A percentile compares a stretch with the other conserved stretches of the same genome.
Evolutionary conservation across 768 basidiomycete genomes (phyloP).

Genomic region (Naganishia vishniacii): DNA sequence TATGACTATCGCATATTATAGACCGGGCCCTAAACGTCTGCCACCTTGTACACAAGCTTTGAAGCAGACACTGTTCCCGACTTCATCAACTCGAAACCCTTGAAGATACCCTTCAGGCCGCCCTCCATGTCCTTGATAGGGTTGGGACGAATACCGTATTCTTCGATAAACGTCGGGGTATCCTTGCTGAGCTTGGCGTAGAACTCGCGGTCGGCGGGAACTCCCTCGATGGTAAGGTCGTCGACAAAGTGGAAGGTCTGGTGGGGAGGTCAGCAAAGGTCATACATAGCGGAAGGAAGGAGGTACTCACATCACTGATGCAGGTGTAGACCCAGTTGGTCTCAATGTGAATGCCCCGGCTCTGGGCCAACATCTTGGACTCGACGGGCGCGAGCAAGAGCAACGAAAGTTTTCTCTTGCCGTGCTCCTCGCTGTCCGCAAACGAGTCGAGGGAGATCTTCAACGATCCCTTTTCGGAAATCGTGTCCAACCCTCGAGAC

Average conservation of each 20-base stretch:
- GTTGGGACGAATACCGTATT: constrained; percentile 35
- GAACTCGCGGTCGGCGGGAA: constrained; percentile 32
- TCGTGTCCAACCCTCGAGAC: constrained; percentile 32
- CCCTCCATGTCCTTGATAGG: constrained; percentile 35
- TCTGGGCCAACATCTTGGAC: constrained; percentile 24
- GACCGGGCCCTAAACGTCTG: background rate
- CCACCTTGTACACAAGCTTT: constrained; percentile 27
- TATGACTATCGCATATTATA: background rate
- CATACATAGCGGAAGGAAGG: background rate
- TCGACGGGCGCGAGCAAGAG: constrained; percentile 30
- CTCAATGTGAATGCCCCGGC: constrained; percentile 31
- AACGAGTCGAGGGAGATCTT: constrained; percentile 31
- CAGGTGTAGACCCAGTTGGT: constrained; percentile 37
- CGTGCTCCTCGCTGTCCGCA: constrained; percentile 24
- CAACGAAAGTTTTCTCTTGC: constrained; percentile 31
- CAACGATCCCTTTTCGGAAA: constrained; percentile 32
- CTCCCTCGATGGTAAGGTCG: constrained; percentile 28
- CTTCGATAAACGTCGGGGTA: constrained; percentile 31
- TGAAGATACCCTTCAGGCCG: constrained; percentile 41
- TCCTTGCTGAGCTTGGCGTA: constrained; percentile 24
- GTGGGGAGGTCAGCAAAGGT: background rate
- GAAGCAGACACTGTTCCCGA: constrained; percentile 19
- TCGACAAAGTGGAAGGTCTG: constrained; percentile 39
- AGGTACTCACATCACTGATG: constrained; percentile 33
- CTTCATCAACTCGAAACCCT: constrained; percentile 34